These are phyloP conservation scores for Penicillium salamii DNA, from an alignment of 495 filamentous ascomycete genomes.

Conservation along the genomic window DNA sequence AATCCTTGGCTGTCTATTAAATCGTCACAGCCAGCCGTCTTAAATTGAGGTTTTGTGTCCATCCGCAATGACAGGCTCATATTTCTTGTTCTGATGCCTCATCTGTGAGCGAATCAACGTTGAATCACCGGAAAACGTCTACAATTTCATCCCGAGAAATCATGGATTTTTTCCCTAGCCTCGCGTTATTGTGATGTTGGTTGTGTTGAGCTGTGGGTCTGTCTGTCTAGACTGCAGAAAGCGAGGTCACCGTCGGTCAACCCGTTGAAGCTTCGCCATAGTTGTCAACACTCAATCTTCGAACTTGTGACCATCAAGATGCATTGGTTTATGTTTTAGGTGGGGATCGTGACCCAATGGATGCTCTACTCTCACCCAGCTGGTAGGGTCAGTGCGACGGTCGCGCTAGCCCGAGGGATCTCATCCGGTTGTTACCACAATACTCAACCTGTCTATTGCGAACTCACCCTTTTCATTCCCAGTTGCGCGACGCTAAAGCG, in stretches of 20 bases:
- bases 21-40: not conserved
- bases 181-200: not conserved
- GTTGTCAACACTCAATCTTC: slow-evolving; percentile 2
- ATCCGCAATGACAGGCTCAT: not conserved
- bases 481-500: no score
- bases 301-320: slow-evolving; percentile 1
- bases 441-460: no score
- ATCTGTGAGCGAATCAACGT: not conserved
- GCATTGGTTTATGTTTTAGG: not conserved
- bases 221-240: slow-evolving; percentile 8
- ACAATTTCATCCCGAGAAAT: not conserved
- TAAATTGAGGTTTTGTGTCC: not conserved
- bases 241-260: slow-evolving; percentile 2
- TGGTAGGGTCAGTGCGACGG: no score
- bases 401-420: no score
- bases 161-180: not conserved
- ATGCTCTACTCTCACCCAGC: no score
- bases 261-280: slow-evolving; percentile 6
- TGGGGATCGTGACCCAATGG: not conserved
- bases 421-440: no score
- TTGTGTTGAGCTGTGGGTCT: slow-evolving; percentile 1
- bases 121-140: slow-evolving; percentile 1
- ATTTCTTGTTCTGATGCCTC: not conserved
- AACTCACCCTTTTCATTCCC: no score
- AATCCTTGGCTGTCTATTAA: not conserved